phyloP scores from a whole-genome alignment of 2,329 filamentous ascomycete genomes.

The Fusarium sp. region DNA sequence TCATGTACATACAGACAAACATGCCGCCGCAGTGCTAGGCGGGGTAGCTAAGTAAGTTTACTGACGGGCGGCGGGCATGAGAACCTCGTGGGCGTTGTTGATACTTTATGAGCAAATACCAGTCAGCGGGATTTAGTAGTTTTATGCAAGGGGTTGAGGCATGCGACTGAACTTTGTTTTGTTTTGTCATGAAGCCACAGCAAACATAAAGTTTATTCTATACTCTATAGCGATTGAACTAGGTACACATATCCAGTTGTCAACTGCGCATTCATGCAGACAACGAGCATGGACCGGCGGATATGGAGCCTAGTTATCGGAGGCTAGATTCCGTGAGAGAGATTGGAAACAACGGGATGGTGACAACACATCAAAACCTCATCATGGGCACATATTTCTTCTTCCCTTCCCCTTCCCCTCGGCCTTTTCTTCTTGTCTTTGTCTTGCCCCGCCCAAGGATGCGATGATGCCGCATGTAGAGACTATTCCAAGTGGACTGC shows the following conservation, averaged over 20 bases:
- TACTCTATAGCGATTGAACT: neutral
- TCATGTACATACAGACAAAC: slow-evolving; percentile 5
- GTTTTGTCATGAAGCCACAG: slow-evolving; percentile 11
- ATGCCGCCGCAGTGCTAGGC: slow-evolving; percentile 16
- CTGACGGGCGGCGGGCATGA: slow-evolving; percentile 24
- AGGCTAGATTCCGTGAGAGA: slow-evolving; percentile 3
- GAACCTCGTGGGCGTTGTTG: slow-evolving; percentile 24
- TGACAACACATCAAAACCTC: slow-evolving; percentile 13
- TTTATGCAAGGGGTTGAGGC: slow-evolving; percentile 32
- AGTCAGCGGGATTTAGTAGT: slow-evolving; percentile 14
- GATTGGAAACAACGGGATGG: slow-evolving; percentile 1
- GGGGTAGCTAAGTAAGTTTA: slow-evolving; percentile 14
- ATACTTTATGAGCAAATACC: slow-evolving; percentile 31
- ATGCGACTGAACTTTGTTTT: slow-evolving; percentile 11
- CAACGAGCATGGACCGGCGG: slow-evolving; percentile 8
- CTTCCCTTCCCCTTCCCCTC: neutral
- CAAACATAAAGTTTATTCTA: slow-evolving; percentile 7
- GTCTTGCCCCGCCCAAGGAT: slow-evolving; percentile 12
- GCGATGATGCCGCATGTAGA: slow-evolving; percentile 11
- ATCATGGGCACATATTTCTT: slow-evolving; percentile 14
- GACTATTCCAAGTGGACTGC: slow-evolving; percentile 12
- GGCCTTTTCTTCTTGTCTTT: slow-evolving; percentile 4
- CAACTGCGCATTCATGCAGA: slow-evolving; percentile 10
- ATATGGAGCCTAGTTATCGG: slow-evolving; percentile 1
- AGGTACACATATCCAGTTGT: slow-evolving; percentile 4